phyloP scores from a whole-genome alignment of 805 yeast genomes.

The Cyberlindnera lachancei region DNA sequence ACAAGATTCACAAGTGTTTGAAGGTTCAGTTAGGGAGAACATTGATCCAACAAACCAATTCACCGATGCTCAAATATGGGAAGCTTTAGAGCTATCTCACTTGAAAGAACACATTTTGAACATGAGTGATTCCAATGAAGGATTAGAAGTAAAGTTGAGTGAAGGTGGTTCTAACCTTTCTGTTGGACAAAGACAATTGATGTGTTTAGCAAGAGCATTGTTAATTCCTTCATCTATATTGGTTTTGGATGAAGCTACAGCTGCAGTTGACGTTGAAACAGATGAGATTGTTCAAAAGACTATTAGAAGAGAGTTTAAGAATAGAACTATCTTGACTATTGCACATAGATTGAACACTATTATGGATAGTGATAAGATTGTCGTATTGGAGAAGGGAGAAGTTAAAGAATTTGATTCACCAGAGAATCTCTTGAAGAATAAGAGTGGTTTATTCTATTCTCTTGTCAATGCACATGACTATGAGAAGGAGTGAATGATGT shows the following conservation, averaged over 20 bases:
- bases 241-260: slow-evolving; percentile 81
- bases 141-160: slow-evolving; percentile 46
- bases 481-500: no score
- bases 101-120: slow-evolving; percentile 56
- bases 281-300: slow-evolving; percentile 73
- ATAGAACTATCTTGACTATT: slow-evolving; percentile 74
- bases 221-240: slow-evolving; percentile 56
- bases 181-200: slow-evolving; percentile 70
- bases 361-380: slow-evolving; percentile 70
- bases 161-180: slow-evolving; percentile 71
- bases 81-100: slow-evolving; percentile 70
- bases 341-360: slow-evolving; percentile 82
- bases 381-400: slow-evolving; percentile 68
- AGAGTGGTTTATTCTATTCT: slow-evolving; percentile 67
- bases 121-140: slow-evolving; percentile 46
- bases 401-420: slow-evolving; percentile 77
- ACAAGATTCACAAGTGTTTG: slow-evolving; percentile 88
- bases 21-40: slow-evolving; percentile 79
- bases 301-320: slow-evolving; percentile 64
- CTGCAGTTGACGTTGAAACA: slow-evolving; percentile 83
- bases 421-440: slow-evolving; percentile 51
- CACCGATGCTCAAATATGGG: slow-evolving; percentile 78
- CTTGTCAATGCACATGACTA: slow-evolving; percentile 51
- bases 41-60: slow-evolving; percentile 72
- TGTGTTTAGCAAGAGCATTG: slow-evolving; percentile 77